Evolutionary conservation across 345 rosid genomes (phyloP).

Genomic region (Salix brachista): DNA sequence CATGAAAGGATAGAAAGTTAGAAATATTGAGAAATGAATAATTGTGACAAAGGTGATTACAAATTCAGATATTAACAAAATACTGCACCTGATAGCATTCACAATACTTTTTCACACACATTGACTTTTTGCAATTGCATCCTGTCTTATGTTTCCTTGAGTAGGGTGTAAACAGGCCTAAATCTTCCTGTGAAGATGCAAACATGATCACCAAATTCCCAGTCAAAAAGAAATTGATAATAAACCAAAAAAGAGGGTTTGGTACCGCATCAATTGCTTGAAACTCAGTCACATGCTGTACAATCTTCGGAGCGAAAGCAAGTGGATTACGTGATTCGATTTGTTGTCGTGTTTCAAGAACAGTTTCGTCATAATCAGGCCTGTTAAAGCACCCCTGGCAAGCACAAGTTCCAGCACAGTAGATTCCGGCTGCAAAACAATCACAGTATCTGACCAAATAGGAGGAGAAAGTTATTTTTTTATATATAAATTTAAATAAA

Average conservation of each 20-base stretch:
- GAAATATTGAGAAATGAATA: constrained; percentile 3
- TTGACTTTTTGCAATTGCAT: constrained; percentile 68
- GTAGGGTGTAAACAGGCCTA: constrained; percentile 28
- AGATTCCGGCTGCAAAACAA: constrained; percentile 64
- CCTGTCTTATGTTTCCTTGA: constrained; percentile 59
- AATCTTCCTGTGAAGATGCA: constrained; percentile 37
- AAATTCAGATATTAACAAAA: not conserved
- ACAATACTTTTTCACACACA: constrained; percentile 62
- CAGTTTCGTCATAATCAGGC: constrained; percentile 48
- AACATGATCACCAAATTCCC: constrained; percentile 12
- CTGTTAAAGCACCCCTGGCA: constrained; percentile 57
- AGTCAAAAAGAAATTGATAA: not conserved
- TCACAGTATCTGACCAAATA: constrained; percentile 54
- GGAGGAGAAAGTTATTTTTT: not conserved
- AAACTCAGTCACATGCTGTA: constrained; percentile 23
- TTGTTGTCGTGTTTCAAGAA: constrained; percentile 48
- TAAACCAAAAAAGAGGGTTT: not conserved
- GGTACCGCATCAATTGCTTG: constrained; percentile 26
- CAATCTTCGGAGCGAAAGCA: constrained; percentile 63
- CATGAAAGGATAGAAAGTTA: not conserved
- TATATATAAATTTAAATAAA: not conserved
- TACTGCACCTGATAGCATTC: constrained; percentile 63
- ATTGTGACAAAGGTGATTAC: not conserved
- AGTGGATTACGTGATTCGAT: constrained; percentile 60
- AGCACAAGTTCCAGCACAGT: constrained; percentile 51